Percentiles rank a stretch among this genome's conserved stretches.
Evolutionary conservation across 305 asterid species (phyloP).

Genomic region (Solanum hybrid): DNA sequence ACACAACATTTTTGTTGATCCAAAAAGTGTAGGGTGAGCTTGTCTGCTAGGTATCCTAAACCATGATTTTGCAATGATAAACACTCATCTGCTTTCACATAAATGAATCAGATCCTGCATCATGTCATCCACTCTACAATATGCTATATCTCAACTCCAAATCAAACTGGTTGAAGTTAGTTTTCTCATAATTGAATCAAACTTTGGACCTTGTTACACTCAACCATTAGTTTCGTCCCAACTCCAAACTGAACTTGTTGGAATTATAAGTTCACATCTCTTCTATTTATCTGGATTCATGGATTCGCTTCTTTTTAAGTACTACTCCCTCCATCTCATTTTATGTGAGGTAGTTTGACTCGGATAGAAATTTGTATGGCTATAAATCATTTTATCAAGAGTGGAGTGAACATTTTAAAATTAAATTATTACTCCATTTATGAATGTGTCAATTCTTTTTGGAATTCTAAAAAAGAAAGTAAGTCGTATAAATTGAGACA

Average conservation of each 20-base stretch:
- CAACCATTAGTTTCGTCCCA: background rate
- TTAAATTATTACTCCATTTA: too few species aligned
- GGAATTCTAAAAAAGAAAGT: too few species aligned
- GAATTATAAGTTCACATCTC: background rate
- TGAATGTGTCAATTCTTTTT: too few species aligned
- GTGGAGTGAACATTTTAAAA: too few species aligned
- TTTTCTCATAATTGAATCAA: background rate
- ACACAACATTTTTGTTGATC: background rate
- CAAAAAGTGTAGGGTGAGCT: background rate
- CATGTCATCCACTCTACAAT: background rate
- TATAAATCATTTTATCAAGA: too few species aligned
- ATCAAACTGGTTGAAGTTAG: background rate
- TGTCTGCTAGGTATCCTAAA: background rate
- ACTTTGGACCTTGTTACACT: background rate
- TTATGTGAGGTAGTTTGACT: too few species aligned
- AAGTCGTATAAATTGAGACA: too few species aligned
- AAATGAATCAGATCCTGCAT: background rate
- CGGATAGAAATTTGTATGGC: too few species aligned
- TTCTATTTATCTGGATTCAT: too few species aligned
- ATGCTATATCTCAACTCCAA: background rate
- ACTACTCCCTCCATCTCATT: too few species aligned
- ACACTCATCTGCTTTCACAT: background rate
- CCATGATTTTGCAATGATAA: background rate
- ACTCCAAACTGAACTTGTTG: background rate
- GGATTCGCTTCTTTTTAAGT: background rate